A percentile compares a stretch with the other conserved stretches of the same genome.
Conservation (phyloP, 768 basidiomycete genomes). For the Pisolithus microcarpus region DNA sequence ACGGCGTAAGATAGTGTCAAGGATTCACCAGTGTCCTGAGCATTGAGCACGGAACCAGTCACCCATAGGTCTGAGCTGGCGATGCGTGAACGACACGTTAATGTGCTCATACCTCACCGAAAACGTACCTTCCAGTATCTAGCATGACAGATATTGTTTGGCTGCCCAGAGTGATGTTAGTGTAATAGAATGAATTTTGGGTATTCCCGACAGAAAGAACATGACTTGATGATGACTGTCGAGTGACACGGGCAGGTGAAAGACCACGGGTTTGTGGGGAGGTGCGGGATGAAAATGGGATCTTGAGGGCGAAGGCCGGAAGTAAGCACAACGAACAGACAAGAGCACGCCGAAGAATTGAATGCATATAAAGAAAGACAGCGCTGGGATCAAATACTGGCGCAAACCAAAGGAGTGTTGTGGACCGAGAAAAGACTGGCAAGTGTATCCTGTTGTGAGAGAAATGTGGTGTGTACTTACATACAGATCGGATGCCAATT, state of each 20-base stretch:
- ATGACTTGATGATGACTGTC: constrained; percentile 17
- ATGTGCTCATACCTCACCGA: background rate
- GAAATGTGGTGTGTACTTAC: too few species aligned
- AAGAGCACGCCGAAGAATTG: constrained; percentile 20
- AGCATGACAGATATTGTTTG: constrained; percentile 51
- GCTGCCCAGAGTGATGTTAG: constrained; percentile 64
- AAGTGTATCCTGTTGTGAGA: too few species aligned
- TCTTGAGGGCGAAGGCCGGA: constrained; percentile 22
- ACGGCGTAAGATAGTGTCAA: constrained; percentile 61
- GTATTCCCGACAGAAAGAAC: constrained; percentile 51
- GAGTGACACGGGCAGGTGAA: constrained; percentile 9
- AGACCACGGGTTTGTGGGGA: constrained; percentile 2
- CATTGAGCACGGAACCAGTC: constrained; percentile 38
- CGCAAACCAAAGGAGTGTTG: too few species aligned
- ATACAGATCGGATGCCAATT: too few species aligned
- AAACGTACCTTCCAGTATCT: constrained; percentile 67
- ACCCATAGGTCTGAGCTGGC: constrained; percentile 75
- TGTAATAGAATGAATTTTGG: constrained; percentile 66
- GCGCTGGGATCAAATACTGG: background rate
- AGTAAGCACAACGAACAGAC: constrained; percentile 10
- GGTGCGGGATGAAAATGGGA: constrained; percentile 25
- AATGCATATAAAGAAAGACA: constrained; percentile 14
- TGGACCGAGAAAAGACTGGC: too few species aligned
- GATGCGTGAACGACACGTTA: constrained; percentile 1
- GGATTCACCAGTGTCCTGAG: constrained; percentile 50